Evolutionary conservation across 2,329 filamentous ascomycete genomes (phyloP).

Genomic region (Diaporthe helianthi): DNA sequence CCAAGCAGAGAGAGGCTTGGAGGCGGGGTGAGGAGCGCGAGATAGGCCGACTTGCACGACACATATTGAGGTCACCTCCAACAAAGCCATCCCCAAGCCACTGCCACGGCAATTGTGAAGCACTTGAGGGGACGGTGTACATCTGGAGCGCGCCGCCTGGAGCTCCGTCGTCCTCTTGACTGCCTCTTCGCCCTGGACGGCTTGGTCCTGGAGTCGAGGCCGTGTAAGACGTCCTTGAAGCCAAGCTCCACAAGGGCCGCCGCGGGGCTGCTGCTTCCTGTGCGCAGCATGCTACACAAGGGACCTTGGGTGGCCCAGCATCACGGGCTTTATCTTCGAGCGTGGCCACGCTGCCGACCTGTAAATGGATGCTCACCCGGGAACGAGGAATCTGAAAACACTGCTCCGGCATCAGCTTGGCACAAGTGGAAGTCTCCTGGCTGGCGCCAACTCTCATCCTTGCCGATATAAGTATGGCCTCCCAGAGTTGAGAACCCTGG

Average conservation of each 20-base stretch:
- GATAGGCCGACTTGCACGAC: background rate
- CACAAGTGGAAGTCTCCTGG: background rate
- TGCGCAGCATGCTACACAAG: constrained; percentile 16
- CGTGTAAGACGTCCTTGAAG: constrained; percentile 33
- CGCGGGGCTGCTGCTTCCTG: constrained; percentile 34
- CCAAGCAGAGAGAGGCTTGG: background rate
- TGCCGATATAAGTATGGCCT: no score
- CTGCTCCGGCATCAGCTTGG: background rate
- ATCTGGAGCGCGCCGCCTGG: background rate
- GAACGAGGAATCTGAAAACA: background rate
- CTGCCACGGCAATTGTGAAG: background rate
- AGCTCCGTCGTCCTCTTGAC: background rate
- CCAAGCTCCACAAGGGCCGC: constrained; percentile 30
- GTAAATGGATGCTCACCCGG: background rate
- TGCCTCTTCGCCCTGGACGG: constrained; percentile 5
- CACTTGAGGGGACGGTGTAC: background rate
- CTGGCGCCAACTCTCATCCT: background rate
- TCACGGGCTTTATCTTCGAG: background rate
- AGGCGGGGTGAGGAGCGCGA: background rate
- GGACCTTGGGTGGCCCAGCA: background rate
- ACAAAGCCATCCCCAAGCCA: background rate
- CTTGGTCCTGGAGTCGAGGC: constrained; percentile 27
- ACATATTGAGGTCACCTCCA: background rate
- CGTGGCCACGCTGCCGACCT: background rate
- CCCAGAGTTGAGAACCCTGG: no score